Base-by-base conservation (phyloP, 1,284 basidiomycete species). In the Tylopilus sp. region DNA sequence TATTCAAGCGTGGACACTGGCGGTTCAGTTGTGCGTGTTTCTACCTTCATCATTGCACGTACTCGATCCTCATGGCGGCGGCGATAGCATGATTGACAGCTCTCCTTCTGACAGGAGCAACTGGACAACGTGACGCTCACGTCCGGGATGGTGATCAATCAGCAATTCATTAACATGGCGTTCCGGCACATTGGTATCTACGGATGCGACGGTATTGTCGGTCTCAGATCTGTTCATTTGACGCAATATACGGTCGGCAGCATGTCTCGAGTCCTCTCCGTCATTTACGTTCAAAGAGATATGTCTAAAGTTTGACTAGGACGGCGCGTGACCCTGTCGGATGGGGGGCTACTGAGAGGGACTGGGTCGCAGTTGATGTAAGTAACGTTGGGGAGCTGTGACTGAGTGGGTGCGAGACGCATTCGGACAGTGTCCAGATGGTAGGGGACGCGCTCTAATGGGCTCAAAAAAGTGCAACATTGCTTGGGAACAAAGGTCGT, bases 161-260 rank as follows among this genome's bases (percentile, higher is more conserved):
- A 81, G 29, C 88, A 90, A 74, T 82, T 81, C 55, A 84, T 90
- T 61, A 88, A 87, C 52, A 86, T 87, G 32, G 85, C 69, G 73
- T 49, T 83, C 26, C 84, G 86, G 70, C 53, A 69, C 19, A 6
- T 6, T 6, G 57, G 47, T 44, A 13, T 32, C 24, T 29, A 18
- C 22, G 81, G 72, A 29, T 78, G 85, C 44, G 87, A 88, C 66
- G 87, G 88, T n/a, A 86, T 89, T 67, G 79, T 88, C 41, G 87
- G 87, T 72, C 80, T 87, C 54, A 86, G 86, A 19, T 88, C 88
- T n/a, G 78, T 81, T 9, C 83, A 83, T 72, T 79, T 89, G 63
- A 87, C 87, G 6, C n/a, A 71, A 36, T 80, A 81, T 64, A 81
- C 79, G 18, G 75, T 75, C 26, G 61, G 44, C 39, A 64, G 66